These are phyloP conservation scores for Thielaviopsis punctulata DNA, from an alignment of 2,329 filamentous ascomycete species.

Conservation along the genomic window DNA sequence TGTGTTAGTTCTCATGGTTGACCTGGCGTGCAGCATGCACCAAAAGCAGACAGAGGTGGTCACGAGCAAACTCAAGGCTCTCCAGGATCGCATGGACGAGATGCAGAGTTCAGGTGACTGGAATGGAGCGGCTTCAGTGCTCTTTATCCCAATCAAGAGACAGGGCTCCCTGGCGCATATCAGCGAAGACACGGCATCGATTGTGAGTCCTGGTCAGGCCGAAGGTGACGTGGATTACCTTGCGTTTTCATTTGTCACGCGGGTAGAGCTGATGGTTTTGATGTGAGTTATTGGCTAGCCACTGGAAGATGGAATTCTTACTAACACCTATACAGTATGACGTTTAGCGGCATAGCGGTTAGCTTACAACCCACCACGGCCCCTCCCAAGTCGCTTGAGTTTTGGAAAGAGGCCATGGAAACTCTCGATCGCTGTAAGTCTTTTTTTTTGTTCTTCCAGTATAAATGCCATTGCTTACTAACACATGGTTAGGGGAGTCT, in stretches of 20 bases:
- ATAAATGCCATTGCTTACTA: constrained; percentile 12
- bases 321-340: constrained; percentile 25
- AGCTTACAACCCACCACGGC: constrained; percentile 22
- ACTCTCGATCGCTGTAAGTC: constrained; percentile 31
- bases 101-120: constrained; percentile 28
- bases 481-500: constrained; percentile 12
- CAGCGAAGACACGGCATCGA: constrained; percentile 37
- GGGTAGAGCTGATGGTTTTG: constrained; percentile 37
- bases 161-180: constrained; percentile 23
- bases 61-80: constrained; percentile 38
- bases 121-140: constrained; percentile 29
- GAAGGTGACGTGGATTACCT: constrained; percentile 34
- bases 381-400: constrained; percentile 21
- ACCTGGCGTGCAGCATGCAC: constrained; percentile 52
- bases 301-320: background rate
- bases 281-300: constrained; percentile 28
- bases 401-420: constrained; percentile 27
- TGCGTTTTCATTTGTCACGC: constrained; percentile 42
- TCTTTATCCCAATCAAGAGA: constrained; percentile 38
- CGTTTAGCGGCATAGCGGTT: constrained; percentile 34
- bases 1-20: constrained; percentile 47
- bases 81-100: constrained; percentile 47
- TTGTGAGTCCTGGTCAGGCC: constrained; percentile 31
- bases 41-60: constrained; percentile 41
- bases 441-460: background rate